These are phyloP conservation scores for Lactarius quietus DNA, from an alignment of 768 basidiomycete species.

Conservation along the genomic window DNA sequence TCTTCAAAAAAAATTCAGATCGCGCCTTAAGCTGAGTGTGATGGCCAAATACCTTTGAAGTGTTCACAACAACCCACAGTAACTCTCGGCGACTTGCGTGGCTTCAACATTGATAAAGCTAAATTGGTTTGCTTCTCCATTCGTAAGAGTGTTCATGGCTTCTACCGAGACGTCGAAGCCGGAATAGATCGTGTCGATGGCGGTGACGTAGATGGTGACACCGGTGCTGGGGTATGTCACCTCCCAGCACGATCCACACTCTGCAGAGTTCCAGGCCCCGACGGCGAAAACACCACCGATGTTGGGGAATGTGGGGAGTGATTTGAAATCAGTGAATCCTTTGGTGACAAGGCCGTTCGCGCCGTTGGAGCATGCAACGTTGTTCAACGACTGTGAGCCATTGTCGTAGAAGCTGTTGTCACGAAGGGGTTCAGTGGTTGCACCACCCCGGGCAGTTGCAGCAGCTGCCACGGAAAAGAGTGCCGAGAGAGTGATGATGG, in stretches of 20 bases:
- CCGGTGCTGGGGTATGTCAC: constrained; percentile 29
- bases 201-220: constrained; percentile 28
- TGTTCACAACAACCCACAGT: neutral
- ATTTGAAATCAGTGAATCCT: constrained; percentile 24
- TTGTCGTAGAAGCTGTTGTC: constrained; percentile 18
- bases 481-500: neutral
- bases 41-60: neutral
- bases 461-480: neutral
- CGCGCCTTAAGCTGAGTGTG: neutral
- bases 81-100: neutral
- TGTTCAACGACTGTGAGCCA: constrained; percentile 4
- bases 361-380: constrained; percentile 29
- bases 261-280: constrained; percentile 32
- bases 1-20: neutral
- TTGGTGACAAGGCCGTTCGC: constrained; percentile 25
- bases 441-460: no score
- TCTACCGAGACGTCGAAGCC: constrained; percentile 48
- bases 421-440: neutral
- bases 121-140: neutral
- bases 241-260: constrained; percentile 12
- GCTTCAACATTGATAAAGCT: neutral
- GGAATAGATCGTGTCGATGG: constrained; percentile 30
- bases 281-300: constrained; percentile 31
- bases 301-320: constrained; percentile 25
- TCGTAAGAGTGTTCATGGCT: constrained; percentile 53